Percentiles rank a stretch among this genome's conserved stretches.
Conservation (phyloP, 441 rosid species). For the Daphne laureola region DNA sequence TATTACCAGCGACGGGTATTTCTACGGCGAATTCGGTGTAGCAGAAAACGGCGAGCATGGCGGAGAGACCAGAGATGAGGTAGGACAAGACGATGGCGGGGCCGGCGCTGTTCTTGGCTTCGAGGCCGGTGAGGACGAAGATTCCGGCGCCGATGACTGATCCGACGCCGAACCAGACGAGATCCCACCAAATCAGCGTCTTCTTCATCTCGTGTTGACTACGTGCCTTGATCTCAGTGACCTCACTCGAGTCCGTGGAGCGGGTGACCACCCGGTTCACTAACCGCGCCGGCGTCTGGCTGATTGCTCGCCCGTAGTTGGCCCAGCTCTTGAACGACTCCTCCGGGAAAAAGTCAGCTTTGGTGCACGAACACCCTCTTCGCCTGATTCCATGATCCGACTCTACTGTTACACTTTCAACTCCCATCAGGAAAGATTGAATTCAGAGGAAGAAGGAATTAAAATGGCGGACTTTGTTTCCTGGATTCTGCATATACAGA, state of each 20-base stretch:
- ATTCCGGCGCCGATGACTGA: conserved; percentile 86
- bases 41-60: conserved; percentile 93
- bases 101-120: conserved; percentile 41
- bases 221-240: conserved; percentile 58
- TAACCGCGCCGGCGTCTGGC: conserved; percentile 49
- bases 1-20: conserved; percentile 77
- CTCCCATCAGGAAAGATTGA: neutral
- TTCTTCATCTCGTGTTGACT: conserved; percentile 87
- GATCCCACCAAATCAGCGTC: conserved; percentile 77
- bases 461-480: too few relatives aligned
- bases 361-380: conserved; percentile 60
- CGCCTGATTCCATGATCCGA: conserved; percentile 25
- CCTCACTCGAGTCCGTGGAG: conserved; percentile 61
- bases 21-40: conserved; percentile 98
- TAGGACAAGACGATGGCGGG: conserved; percentile 84
- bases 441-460: too few relatives aligned
- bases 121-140: conserved; percentile 78
- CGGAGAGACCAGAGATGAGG: conserved; percentile 74
- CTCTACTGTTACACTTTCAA: conserved; percentile 7
- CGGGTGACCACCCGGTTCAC: conserved; percentile 52
- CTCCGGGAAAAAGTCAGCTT: conserved; percentile 71
- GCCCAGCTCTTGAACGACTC: conserved; percentile 62
- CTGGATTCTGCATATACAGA: too few relatives aligned
- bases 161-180: conserved; percentile 91
- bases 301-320: conserved; percentile 50